Evolutionary conservation across 2,329 filamentous ascomycete species (phyloP), one percentile per base, ranked within the genome.

Genomic region (Exophiala sp.): DNA sequence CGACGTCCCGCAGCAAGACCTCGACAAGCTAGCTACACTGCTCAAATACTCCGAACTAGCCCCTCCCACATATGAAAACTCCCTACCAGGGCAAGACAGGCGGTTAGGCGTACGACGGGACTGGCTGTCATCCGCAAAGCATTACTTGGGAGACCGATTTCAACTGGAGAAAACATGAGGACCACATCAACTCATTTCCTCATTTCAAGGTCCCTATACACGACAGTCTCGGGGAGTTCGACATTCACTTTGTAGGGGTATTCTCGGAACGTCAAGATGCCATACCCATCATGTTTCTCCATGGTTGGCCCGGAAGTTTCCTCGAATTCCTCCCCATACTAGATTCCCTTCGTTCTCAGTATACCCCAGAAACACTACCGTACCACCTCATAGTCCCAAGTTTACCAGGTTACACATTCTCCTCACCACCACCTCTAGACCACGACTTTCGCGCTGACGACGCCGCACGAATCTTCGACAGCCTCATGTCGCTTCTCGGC

Each of bases 381-480:
- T 84, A 80, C 62, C 80, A 84, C 59, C 65, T 84, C 39, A 72
- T 84, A 34, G 75, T 79, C 0, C 82, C 81, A 0, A 79, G 75
- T 0, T 66, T 84, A 2, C 78, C 79, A 0, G 82, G 80, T 8
- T 84, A 78, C 60, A 70, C 72, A 0, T 75, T 80, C 54, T 81
- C 78, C 0, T 72, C 71, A 1, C 14, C 32, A 10, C 77, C 78
- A 1, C 76, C 80, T 0, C 36, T 73, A 2, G 69, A 77, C 48
- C 67, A 67, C 11, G 67, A 81, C 57, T 80, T 75, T 58, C 65
- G 59, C 0, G 54, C 69, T 0, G 58, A 65, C 0, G 72, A 75
- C 43, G 71, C 68, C 21, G 72, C 77, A 0, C 65, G 69, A 1
- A 65, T 79, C 6, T 68, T 83, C 46, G 71, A 83, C 65, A 69